Evolutionary conservation across 441 rosid genomes (phyloP).

Genomic region (Eugenia klotzschiana): DNA sequence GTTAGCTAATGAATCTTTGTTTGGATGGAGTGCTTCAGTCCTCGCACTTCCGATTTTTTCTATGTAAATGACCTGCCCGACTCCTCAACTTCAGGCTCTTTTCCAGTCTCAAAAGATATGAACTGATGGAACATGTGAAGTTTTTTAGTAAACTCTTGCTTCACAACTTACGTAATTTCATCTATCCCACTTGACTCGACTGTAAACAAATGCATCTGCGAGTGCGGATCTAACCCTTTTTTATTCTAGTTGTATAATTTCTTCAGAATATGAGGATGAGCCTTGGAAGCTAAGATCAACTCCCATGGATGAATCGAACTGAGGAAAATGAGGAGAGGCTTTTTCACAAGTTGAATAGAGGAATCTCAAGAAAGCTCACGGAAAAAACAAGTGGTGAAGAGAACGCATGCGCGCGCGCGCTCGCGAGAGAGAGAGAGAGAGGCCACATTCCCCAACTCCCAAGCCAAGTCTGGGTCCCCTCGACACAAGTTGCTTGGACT

Average conservation of each 20-base stretch:
- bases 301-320: not conserved
- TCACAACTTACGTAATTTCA: not conserved
- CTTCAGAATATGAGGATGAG: not conserved
- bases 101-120: not conserved
- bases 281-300: constrained; percentile 5
- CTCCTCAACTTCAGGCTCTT: not conserved
- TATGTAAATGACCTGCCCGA: not conserved
- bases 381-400: not conserved
- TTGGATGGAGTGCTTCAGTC: not conserved
- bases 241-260: not conserved
- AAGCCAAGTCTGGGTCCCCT: constrained; percentile 20
- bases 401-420: too few relatives aligned
- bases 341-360: not conserved
- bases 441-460: constrained; percentile 8
- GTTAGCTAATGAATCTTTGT: not conserved
- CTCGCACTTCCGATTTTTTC: not conserved
- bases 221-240: not conserved
- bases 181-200: not conserved
- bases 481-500: constrained; percentile 29
- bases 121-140: not conserved
- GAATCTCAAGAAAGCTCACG: constrained; percentile 4
- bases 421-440: not conserved
- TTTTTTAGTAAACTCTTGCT: not conserved
- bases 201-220: not conserved
- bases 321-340: not conserved